Conservation (phyloP, 768 basidiomycete species). For the Lactifluus volemus region DNA sequence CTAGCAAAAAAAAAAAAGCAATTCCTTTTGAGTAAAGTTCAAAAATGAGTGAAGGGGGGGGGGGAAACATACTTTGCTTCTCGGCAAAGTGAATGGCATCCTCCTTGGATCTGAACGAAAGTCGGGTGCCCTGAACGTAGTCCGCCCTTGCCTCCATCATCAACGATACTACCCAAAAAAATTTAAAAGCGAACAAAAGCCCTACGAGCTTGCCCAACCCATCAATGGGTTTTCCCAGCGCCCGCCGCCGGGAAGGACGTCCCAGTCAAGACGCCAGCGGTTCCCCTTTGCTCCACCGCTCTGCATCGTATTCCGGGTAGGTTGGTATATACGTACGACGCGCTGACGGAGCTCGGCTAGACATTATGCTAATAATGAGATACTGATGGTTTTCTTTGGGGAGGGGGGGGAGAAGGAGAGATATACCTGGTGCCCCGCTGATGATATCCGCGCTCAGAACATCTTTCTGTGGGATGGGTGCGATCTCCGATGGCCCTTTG, state of each 20-base stretch:
- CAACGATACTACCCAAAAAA: not conserved
- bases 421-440: slow-evolving; percentile 79
- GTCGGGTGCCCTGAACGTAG: slow-evolving; percentile 87
- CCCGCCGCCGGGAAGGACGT: slow-evolving; percentile 78
- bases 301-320: slow-evolving; percentile 92
- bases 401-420: no score
- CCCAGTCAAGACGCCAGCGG: slow-evolving; percentile 94
- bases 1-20: slow-evolving; percentile 31
- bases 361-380: not conserved
- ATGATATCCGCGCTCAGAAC: slow-evolving; percentile 72
- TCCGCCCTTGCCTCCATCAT: slow-evolving; percentile 63
- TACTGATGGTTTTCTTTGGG: no score
- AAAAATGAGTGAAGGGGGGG: not conserved
- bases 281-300: slow-evolving; percentile 79
- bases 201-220: slow-evolving; percentile 94
- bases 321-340: slow-evolving; percentile 85
- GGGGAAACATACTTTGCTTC: slow-evolving; percentile 68
- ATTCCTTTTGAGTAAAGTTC: not conserved
- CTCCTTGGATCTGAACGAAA: slow-evolving; percentile 79
- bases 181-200: slow-evolving; percentile 11
- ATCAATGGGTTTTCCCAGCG: slow-evolving; percentile 98
- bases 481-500: slow-evolving; percentile 32
- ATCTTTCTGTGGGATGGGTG: slow-evolving; percentile 41
- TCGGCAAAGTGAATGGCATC: slow-evolving; percentile 93
- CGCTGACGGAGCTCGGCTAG: slow-evolving; percentile 80